These are phyloP conservation scores for Penicillium lividum DNA, from an alignment of 495 filamentous ascomycete species.

Conservation along the genomic window DNA sequence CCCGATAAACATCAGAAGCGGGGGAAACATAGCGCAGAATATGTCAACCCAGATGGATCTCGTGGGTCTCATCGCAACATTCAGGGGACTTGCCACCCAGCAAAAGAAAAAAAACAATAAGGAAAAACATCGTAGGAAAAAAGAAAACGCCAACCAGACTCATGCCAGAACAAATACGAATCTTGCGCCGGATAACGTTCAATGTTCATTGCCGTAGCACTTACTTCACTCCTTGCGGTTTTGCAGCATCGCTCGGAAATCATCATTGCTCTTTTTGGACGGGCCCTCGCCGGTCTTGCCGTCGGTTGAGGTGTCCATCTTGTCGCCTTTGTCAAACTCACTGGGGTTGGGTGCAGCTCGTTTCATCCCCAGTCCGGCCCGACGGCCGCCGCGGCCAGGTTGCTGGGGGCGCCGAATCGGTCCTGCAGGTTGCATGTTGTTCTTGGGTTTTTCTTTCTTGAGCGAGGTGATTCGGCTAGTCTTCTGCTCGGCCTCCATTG, in stretches of 20 bases:
- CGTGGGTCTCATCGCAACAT: neutral
- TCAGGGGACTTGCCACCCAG: conserved; percentile 3
- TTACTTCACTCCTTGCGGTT: conserved; percentile 34
- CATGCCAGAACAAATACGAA: conserved; percentile 21
- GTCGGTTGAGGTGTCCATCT: conserved; percentile 37
- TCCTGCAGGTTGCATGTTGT: conserved; percentile 52
- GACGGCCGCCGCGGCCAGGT: conserved; percentile 47
- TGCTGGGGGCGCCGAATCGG: conserved; percentile 59
- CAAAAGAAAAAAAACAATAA: neutral
- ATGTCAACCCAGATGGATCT: neutral
- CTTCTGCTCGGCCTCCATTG: conserved; percentile 57
- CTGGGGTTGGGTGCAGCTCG: conserved; percentile 29
- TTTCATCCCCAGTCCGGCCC: conserved; percentile 58
- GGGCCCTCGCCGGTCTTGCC: conserved; percentile 28
- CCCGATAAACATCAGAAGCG: conserved; percentile 10
- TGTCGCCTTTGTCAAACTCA: conserved; percentile 37
- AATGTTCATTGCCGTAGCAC: conserved; percentile 21
- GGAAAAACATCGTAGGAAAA: neutral
- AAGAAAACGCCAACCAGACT: conserved; percentile 27
- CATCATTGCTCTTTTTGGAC: conserved; percentile 74
- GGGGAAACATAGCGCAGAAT: conserved; percentile 9
- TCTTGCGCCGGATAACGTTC: conserved; percentile 26
- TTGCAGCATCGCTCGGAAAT: conserved; percentile 79
- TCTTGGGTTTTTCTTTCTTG: conserved; percentile 42
- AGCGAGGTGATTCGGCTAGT: conserved; percentile 46